These are phyloP conservation scores for Babesia bigemina DNA, from an alignment of 169 alveolate species.

Conservation along the genomic window DNA sequence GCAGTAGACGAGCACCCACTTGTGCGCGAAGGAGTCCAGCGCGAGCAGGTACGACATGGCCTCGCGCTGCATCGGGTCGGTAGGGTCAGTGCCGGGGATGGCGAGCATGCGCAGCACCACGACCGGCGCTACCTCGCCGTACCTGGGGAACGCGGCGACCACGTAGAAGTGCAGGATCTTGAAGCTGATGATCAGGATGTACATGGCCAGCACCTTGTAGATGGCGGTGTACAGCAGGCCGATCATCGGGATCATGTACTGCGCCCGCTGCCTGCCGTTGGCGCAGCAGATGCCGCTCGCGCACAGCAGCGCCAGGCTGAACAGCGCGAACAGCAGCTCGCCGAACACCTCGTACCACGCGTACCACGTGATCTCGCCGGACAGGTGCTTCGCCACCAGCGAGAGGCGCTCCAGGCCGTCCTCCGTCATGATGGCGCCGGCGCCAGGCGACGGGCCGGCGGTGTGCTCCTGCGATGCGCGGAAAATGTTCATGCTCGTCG, in stretches of 20 bases:
- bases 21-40: conserved; percentile 25
- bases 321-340: conserved; percentile 53
- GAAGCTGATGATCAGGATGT: conserved; percentile 38
- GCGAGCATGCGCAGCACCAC: not conserved
- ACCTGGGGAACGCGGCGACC: conserved; percentile 12
- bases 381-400: conserved; percentile 10
- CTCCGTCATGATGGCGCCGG: not conserved
- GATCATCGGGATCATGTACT: conserved; percentile 50
- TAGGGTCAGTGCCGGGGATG: conserved; percentile 3
- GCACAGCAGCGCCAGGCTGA: conserved; percentile 49
- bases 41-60: conserved; percentile 18
- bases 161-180: conserved; percentile 30
- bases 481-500: not conserved
- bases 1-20: conserved; percentile 51
- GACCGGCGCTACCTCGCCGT: not conserved
- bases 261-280: conserved; percentile 37
- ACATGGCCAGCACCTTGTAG: conserved; percentile 56
- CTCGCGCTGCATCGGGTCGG: not conserved
- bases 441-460: not conserved
- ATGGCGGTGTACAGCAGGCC: conserved; percentile 52
- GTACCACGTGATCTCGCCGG: conserved; percentile 33
- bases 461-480: not conserved
- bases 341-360: conserved; percentile 62
- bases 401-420: conserved; percentile 1
- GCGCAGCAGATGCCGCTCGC: conserved; percentile 51